Base-by-base conservation (phyloP, 257 asterid genomes). In the Dorcoceras hygrometricum region DNA sequence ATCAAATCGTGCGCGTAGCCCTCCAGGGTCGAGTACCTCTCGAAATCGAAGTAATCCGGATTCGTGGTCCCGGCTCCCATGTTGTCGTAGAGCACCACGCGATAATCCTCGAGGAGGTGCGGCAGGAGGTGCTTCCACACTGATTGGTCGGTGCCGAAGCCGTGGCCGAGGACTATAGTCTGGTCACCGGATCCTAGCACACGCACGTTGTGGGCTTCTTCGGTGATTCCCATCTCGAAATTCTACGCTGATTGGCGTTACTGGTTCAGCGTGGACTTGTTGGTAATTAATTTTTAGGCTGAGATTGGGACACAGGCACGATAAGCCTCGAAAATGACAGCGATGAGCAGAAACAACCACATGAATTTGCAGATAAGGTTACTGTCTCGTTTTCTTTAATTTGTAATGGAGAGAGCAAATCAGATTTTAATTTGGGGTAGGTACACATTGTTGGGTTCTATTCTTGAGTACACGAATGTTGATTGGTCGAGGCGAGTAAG, bases 111-210 rank as follows among this genome's bases (percentile, higher is more conserved):
- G 5, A 82, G 76, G 11, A 79, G 85, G 67, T 82, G 79, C 16
- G 87, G 83, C 0, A 79, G 67, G 20, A 79, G 72, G 24, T 79
- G 85, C 63, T 77, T 75, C 87, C 85, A 82, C 8, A 75, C 83
- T 0, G 85, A 82, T 57, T 79, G 85, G 26, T 82, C 85, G 54
- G 81, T 77, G 46, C 85, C 85, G n/a, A 82, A 77, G n/a, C 87
- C 85, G 63, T 82, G 87, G 14, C 78, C 83, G 0, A 77, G 85
- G 10, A 82, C 80, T 18, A 79, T 55, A 5, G 65, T 63, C 39
- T 2, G 68, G 19, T 70, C 28, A 20, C 85, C 83, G 6, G 85
- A 69, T 6, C 85, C 87, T 0, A 82, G 4, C 3, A 75, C 70
- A 51, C 24, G 67, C 3, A 77, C 76, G 75, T 82, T 82, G 70